A percentile compares a stretch with the other conserved stretches of the same genome.
Conservation (phyloP, 805 yeast species). For the Kuraishia cidri region DNA sequence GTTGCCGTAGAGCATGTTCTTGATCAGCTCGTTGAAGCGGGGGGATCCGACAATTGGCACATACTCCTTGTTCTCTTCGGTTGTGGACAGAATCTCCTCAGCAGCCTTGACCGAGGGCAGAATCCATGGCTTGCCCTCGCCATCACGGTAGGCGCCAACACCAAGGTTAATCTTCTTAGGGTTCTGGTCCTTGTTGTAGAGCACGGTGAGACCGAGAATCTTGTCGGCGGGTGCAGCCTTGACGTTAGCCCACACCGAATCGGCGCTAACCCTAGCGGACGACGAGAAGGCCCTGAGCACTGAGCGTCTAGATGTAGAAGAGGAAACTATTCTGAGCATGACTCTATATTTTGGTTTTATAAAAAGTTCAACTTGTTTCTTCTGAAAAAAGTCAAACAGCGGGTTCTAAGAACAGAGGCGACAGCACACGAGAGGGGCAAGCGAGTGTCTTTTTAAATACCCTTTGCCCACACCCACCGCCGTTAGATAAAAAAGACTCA, state of each 20-base stretch:
- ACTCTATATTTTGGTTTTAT: too few relatives aligned
- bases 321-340: background rate
- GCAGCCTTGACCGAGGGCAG: conserved; percentile 69
- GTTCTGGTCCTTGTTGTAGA: conserved; percentile 59
- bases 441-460: too few relatives aligned
- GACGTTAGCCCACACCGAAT: conserved; percentile 19
- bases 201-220: conserved; percentile 71
- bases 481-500: too few relatives aligned
- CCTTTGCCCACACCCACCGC: too few relatives aligned
- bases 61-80: conserved; percentile 69
- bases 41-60: conserved; percentile 79
- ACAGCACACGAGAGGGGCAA: too few relatives aligned
- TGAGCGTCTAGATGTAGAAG: background rate
- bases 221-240: conserved; percentile 74
- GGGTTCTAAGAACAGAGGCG: too few relatives aligned
- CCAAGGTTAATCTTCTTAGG: conserved; percentile 53
- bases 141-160: conserved; percentile 92
- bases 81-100: conserved; percentile 36
- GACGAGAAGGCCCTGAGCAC: conserved; percentile 5
- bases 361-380: too few relatives aligned
- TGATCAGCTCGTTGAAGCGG: conserved; percentile 56
- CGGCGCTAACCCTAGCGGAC: conserved; percentile 11
- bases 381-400: too few relatives aligned
- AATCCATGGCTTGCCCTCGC: conserved; percentile 81
- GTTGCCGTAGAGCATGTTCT: conserved; percentile 63